phyloP scores from a whole-genome alignment of 2,329 filamentous ascomycete genomes.

The Cylindrodendrum hubeiense region DNA sequence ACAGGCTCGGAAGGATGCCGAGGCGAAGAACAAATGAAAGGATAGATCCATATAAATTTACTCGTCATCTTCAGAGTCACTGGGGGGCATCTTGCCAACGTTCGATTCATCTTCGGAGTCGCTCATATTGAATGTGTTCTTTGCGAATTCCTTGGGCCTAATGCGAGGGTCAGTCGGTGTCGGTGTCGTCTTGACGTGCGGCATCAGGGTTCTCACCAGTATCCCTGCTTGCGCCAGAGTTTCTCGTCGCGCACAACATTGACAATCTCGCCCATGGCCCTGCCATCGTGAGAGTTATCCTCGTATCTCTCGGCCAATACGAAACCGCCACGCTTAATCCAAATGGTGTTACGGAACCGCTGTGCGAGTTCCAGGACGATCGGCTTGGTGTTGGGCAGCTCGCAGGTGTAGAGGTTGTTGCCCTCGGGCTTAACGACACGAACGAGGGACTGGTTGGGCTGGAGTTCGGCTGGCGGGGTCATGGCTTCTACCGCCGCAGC shows the following conservation, averaged over 20 bases:
- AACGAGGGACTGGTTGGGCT: slow-evolving; percentile 75
- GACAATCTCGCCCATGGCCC: slow-evolving; percentile 88
- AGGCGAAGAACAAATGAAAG: slow-evolving; percentile 49
- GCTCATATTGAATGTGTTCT: slow-evolving; percentile 71
- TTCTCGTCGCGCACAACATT: slow-evolving; percentile 95
- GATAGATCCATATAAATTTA: slow-evolving; percentile 30
- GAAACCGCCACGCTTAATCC: slow-evolving; percentile 90
- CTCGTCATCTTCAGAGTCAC: slow-evolving; percentile 79
- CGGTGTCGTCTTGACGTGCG: not conserved
- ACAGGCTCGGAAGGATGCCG: slow-evolving; percentile 30
- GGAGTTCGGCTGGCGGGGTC: slow-evolving; percentile 70
- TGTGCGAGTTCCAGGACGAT: slow-evolving; percentile 85
- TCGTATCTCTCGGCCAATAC: slow-evolving; percentile 81
- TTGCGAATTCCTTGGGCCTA: slow-evolving; percentile 86
- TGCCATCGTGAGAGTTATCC: slow-evolving; percentile 77
- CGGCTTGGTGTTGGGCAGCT: slow-evolving; percentile 74
- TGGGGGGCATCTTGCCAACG: slow-evolving; percentile 87
- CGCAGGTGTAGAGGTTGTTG: slow-evolving; percentile 88
- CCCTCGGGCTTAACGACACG: slow-evolving; percentile 86
- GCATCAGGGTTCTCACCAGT: slow-evolving; percentile 73
- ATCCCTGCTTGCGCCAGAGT: slow-evolving; percentile 87
- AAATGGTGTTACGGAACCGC: slow-evolving; percentile 91
- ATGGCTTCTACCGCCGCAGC: slow-evolving; percentile 81
- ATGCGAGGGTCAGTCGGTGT: slow-evolving; percentile 35
- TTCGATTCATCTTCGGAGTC: slow-evolving; percentile 82